Base-by-base conservation (phyloP, 2,329 filamentous ascomycete species). In the Sporothrix phasma region DNA sequence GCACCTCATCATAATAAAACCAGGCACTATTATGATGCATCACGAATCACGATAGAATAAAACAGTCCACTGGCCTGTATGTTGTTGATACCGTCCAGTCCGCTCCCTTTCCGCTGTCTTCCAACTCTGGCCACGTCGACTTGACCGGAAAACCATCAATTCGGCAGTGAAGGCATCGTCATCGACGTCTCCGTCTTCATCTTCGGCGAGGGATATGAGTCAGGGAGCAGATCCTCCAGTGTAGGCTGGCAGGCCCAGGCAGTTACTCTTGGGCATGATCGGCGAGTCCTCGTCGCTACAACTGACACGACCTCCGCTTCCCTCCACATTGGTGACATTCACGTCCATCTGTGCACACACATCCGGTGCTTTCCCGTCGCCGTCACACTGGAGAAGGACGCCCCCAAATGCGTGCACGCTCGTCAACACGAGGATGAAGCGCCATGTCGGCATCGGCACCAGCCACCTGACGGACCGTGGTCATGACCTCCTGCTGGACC, bases 281-380 rank as follows among this genome's bases (percentile, higher is more conserved):
- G 41, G 15, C 17, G 24, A 43, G 5, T 2, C 54, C 13, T 29
- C 54, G 39, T 29, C 54, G 3, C 17, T 29, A 6, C 15, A 8
- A 29, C 46, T 11, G n/a, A n/a, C 11, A n/a, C 26, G 5, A 17
- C 19, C 59, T n/a, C 41, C 41, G 10, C n/a, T 22, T 11, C 17
- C 45, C 24, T 11, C 17, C n/a, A 24, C 37, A 13, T 37, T 13
- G 34, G 15, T 13, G 34, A 37, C 34, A 8, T 46, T 37, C 26
- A 11, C 26, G 15, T 24, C 37, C 26, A 65, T 41, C n/a, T 46
- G 29, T 3, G 51, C 26, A 26, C 29, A 34, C 5, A 15, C 54
- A 3, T 60, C 46, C 6, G 64, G 61, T 1, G 51, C 29, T 22
- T 43, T 54, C 64, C 64, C 63, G 46, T 63, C 54, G 3, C 46